phyloP scores from a whole-genome alignment of 257 asterid species.

The Rehmannia glutinosa region DNA sequence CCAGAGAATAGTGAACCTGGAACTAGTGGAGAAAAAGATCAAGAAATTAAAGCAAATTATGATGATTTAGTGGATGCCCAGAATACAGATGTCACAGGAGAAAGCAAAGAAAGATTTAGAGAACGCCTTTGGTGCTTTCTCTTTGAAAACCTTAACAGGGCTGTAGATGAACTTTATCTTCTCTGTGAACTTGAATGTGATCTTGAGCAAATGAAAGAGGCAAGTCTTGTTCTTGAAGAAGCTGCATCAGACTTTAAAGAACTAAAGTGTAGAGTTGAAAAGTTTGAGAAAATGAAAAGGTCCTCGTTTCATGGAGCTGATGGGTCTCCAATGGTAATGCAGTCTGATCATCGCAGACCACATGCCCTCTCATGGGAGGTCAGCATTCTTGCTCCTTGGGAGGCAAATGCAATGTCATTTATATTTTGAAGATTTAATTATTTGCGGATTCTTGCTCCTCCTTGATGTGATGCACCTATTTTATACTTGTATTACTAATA shows the following conservation, averaged over 20 bases:
- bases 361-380: slow-evolving; percentile 99
- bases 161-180: slow-evolving; percentile 95
- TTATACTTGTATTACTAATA: not conserved
- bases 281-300: slow-evolving; percentile 79
- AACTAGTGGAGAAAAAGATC: slow-evolving; percentile 25
- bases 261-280: slow-evolving; percentile 76
- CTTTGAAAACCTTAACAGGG: slow-evolving; percentile 93
- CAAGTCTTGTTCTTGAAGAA: slow-evolving; percentile 95
- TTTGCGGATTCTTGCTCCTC: not conserved
- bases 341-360: slow-evolving; percentile 96
- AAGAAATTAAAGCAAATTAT: slow-evolving; percentile 26
- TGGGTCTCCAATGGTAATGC: slow-evolving; percentile 52
- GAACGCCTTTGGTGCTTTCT: slow-evolving; percentile 99
- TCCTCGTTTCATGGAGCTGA: slow-evolving; percentile 51
- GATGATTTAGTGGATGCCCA: slow-evolving; percentile 36
- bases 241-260: slow-evolving; percentile 93
- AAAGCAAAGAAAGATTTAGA: slow-evolving; percentile 94
- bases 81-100: slow-evolving; percentile 42
- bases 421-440: not conserved
- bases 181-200: slow-evolving; percentile 99
- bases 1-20: slow-evolving; percentile 29
- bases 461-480: slow-evolving; percentile 12
- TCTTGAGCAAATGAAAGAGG: slow-evolving; percentile 89
- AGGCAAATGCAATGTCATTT: slow-evolving; percentile 1
- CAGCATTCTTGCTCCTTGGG: slow-evolving; percentile 31